Base-by-base conservation (phyloP, 164 flowering plant genomes). In the Chloranthus sessilifolius region DNA sequence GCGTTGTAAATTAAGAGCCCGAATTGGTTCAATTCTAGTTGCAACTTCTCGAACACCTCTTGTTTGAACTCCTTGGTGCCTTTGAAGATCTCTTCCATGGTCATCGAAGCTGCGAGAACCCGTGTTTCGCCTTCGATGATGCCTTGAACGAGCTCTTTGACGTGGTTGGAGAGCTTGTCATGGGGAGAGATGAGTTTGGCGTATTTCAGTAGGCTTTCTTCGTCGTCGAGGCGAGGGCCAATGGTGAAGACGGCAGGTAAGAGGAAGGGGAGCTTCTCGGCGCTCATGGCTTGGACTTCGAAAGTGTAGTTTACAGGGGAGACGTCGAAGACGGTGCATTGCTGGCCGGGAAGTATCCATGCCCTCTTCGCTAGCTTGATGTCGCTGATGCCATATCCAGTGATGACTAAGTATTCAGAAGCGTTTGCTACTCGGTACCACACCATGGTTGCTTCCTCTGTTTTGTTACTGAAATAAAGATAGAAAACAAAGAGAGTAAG, bases 21-120 rank as follows among this genome's bases (percentile, higher is more conserved):
- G 41, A 72, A 72, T 24, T 67, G 72, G 29, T 72, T 53, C 5
- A 72, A 60, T 26, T 70, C 78, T 12, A 70, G 52, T 17, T 74
- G 74, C 11, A 74, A 72, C 43, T 74, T 70, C 39, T 43, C 72
- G 30, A 72, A 72, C 1, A 72, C 76, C 30, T 67, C 62, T 9
- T 58, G 50, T 25, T 72, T 68, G 50, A 68, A 72, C 36, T 72
- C 61, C 15, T 67, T 72, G 28, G 73, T 63, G 15, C 76, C 76
- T 24, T 26, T 67, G 39, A 73, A 66, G 17, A 73, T 50, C 34
- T 73, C 71, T 42, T 73, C 77, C 72, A 73, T 73, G 16, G 77
- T 73, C 77, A 73, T 73, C 3, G 72, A 66, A 7, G 74, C 77
- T 1, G 77, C 77, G 19, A 73, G 63, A 2, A 73, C 72, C 8